Percentiles rank a stretch among this genome's conserved stretches.
Evolutionary conservation across 306 rosid species (phyloP).

Genomic region (Citrullus amarus): DNA sequence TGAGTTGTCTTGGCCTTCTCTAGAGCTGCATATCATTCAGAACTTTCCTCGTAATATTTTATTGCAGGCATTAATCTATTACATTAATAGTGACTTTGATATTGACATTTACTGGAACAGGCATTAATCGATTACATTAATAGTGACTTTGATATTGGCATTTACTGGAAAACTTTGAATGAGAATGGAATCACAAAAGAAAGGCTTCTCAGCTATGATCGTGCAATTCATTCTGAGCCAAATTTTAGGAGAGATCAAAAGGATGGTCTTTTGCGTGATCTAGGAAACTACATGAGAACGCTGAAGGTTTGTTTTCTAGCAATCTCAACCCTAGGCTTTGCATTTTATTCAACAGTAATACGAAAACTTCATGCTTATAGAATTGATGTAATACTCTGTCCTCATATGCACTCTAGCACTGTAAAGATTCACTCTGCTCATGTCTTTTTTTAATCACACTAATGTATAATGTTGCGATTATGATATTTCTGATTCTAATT

Average conservation of each 20-base stretch:
- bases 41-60: constrained; percentile 9
- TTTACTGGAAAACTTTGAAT: constrained; percentile 89
- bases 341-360: not conserved
- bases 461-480: not conserved
- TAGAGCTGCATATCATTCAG: constrained; percentile 8
- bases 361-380: not conserved
- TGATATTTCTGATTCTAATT: not conserved
- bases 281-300: constrained; percentile 80
- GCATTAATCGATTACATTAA: constrained; percentile 72
- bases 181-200: constrained; percentile 94
- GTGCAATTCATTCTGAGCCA: constrained; percentile 86
- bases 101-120: constrained; percentile 85
- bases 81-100: constrained; percentile 68
- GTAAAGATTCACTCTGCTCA: not conserved
- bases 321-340: not conserved
- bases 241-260: constrained; percentile 68
- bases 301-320: constrained; percentile 61
- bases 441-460: no score
- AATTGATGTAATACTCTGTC: not conserved
- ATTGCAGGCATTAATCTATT: constrained; percentile 77
- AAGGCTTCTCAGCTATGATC: constrained; percentile 91
- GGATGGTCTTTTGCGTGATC: constrained; percentile 75
- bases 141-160: constrained; percentile 62
- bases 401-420: not conserved
- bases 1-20: not conserved